Conservation (phyloP, 2,329 filamentous ascomycete species). For the Harringtonia aguacate region DNA sequence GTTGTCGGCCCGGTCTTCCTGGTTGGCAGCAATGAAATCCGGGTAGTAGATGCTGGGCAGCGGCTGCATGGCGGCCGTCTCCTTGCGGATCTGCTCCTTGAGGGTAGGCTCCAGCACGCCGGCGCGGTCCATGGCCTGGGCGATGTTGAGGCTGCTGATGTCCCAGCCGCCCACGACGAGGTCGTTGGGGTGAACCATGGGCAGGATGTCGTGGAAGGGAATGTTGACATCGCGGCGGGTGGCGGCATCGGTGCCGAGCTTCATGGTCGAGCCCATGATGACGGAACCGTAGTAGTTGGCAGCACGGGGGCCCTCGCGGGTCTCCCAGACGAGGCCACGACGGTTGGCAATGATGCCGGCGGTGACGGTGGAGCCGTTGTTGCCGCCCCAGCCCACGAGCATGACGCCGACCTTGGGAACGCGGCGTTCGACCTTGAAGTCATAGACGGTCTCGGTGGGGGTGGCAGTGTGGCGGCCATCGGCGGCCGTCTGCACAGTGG, state of each 20-base stretch:
- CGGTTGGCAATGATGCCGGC: constrained; percentile 96
- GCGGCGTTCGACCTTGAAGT: constrained; percentile 95
- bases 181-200: constrained; percentile 96
- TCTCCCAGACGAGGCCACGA: constrained; percentile 79
- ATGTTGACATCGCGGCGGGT: constrained; percentile 89
- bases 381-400: constrained; percentile 95
- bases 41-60: constrained; percentile 97
- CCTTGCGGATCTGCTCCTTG: constrained; percentile 82
- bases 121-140: constrained; percentile 89
- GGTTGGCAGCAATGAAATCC: constrained; percentile 98
- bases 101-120: constrained; percentile 91
- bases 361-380: constrained; percentile 96
- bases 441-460: constrained; percentile 81
- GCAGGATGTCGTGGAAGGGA: constrained; percentile 85
- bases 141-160: constrained; percentile 83
- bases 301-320: constrained; percentile 71
- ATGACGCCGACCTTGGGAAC: constrained; percentile 92
- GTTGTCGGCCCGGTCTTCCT: constrained; percentile 93
- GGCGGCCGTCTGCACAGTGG: constrained; percentile 57
- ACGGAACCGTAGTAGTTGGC: constrained; percentile 99
- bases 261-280: constrained; percentile 94
- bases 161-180: constrained; percentile 95
- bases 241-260: constrained; percentile 79
- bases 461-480: constrained; percentile 72
- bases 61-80: constrained; percentile 81